Conservation (phyloP, 176 grass and related monocot species). For the Bothriochloa decipiens region DNA sequence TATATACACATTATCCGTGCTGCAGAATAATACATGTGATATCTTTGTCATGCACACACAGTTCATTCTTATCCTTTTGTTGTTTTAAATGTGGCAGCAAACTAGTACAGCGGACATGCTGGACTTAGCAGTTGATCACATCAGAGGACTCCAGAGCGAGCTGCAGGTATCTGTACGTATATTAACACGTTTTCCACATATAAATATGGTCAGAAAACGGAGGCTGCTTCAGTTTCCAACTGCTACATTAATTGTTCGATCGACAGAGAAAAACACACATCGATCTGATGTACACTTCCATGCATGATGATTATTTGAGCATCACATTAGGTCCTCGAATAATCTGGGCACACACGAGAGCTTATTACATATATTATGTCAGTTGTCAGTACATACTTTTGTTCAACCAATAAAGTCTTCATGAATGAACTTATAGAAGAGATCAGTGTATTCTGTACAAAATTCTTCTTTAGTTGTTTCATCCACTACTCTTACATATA, state of each 20-base stretch:
- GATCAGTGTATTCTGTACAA: neutral
- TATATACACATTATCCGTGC: neutral
- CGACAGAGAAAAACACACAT: neutral
- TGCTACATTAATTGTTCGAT: neutral
- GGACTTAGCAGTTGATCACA: slow-evolving; percentile 60
- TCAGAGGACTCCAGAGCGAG: slow-evolving; percentile 58
- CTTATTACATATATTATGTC: neutral
- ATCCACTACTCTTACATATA: neutral
- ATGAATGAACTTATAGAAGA: neutral
- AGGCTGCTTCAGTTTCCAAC: neutral
- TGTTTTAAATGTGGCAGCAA: slow-evolving; percentile 54
- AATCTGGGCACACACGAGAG: neutral
- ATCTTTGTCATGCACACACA: neutral
- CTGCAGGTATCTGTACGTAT: slow-evolving; percentile 48
- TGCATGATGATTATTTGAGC: neutral
- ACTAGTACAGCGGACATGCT: slow-evolving; percentile 66
- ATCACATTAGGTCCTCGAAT: neutral
- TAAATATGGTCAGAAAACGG: neutral
- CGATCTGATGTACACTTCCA: neutral
- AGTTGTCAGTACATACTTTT: neutral
- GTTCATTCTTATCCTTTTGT: neutral
- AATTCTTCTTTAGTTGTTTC: neutral
- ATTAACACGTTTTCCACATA: neutral
- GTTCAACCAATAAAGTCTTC: neutral
- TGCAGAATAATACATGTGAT: neutral